A percentile compares a stretch with the other conserved stretches of the same genome.
These are phyloP conservation scores for Zoysia matrella DNA, from an alignment of 202 grass and related monocot genomes.

Conservation along the genomic window DNA sequence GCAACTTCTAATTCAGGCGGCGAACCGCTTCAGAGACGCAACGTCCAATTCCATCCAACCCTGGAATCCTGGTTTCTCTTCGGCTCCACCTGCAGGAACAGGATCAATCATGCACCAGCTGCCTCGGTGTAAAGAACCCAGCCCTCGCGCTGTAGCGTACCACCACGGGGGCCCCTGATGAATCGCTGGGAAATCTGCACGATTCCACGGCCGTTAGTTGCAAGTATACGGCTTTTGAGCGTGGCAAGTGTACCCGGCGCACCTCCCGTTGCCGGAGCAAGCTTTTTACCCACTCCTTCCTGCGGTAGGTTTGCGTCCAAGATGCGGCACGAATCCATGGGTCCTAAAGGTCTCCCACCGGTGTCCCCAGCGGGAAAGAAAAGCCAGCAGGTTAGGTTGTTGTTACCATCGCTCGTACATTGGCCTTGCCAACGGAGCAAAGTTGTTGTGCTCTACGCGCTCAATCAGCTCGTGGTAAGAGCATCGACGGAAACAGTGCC, in stretches of 20 bases:
- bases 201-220: slow-evolving; percentile 18
- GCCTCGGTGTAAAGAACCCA: slow-evolving; percentile 51
- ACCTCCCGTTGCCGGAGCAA: neutral
- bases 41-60: neutral
- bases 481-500: neutral
- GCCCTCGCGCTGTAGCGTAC: slow-evolving; percentile 25
- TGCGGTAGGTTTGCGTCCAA: neutral
- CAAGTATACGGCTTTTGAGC: neutral
- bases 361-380: too few relatives aligned
- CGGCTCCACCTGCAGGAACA: neutral
- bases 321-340: slow-evolving; percentile 5
- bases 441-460: neutral
- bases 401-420: slow-evolving; percentile 24
- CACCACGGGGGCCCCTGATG: slow-evolving; percentile 23
- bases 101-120: slow-evolving; percentile 47
- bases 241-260: too few relatives aligned
- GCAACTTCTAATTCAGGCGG: neutral
- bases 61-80: neutral
- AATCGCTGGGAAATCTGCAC: slow-evolving; percentile 49
- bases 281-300: neutral
- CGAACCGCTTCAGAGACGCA: too few relatives aligned
- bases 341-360: too few relatives aligned
- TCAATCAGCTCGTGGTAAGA: slow-evolving; percentile 3
- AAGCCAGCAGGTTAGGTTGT: slow-evolving; percentile 34
- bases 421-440: neutral